Conservation (phyloP, 1,284 basidiomycete genomes). For the Boletus putidus region DNA sequence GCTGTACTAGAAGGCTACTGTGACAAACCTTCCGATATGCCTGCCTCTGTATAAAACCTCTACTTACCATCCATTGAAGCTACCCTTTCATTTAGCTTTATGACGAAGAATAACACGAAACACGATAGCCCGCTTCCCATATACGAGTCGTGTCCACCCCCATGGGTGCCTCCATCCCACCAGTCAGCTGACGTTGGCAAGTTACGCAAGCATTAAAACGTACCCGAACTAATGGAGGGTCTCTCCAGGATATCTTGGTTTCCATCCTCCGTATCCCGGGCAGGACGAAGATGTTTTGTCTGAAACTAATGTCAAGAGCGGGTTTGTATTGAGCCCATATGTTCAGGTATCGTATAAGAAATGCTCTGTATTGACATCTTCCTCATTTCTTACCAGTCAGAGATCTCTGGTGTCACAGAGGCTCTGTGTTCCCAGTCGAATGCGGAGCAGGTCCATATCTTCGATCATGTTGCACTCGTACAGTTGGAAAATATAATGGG, state of each 20-base stretch:
- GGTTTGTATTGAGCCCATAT: slow-evolving; percentile 60
- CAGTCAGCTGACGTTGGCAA: slow-evolving; percentile 65
- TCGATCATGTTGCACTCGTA: slow-evolving; percentile 55
- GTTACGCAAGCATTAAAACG: slow-evolving; percentile 14
- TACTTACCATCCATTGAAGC: background rate
- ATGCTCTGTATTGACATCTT: slow-evolving; percentile 23
- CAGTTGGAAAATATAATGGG: slow-evolving; percentile 80
- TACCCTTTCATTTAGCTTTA: slow-evolving; percentile 2
- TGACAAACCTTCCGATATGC: too few relatives aligned
- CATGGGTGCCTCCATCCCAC: slow-evolving; percentile 70
- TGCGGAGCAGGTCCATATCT: slow-evolving; percentile 52
- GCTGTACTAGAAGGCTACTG: too few relatives aligned
- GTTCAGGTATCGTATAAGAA: slow-evolving; percentile 51
- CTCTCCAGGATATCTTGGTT: slow-evolving; percentile 75
- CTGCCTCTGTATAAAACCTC: background rate
- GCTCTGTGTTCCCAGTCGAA: slow-evolving; percentile 56
- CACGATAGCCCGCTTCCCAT: slow-evolving; percentile 46
- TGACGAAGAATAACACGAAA: slow-evolving; percentile 33
- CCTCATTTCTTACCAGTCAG: slow-evolving; percentile 24
- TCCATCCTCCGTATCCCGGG: slow-evolving; percentile 78
- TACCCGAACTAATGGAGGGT: slow-evolving; percentile 1
- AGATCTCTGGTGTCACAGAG: slow-evolving; percentile 44
- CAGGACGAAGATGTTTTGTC: slow-evolving; percentile 87
- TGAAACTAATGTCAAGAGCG: slow-evolving; percentile 76
- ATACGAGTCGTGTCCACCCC: slow-evolving; percentile 68